phyloP scores from a whole-genome alignment of 2,329 filamentous ascomycete genomes.

The Biscogniauxia sp. region DNA sequence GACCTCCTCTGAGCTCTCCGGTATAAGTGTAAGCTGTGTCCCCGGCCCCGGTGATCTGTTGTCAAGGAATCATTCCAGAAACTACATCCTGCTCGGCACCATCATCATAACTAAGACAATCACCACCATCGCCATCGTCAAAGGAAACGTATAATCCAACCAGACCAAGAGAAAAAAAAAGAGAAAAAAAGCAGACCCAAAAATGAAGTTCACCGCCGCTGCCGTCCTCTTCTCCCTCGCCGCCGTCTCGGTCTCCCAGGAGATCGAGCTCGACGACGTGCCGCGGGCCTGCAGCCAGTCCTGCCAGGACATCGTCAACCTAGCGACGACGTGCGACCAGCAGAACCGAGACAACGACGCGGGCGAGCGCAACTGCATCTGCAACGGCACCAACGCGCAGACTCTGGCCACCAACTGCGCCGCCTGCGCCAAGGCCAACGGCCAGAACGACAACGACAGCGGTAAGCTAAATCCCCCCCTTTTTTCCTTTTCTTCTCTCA shows the following conservation, averaged over 20 bases:
- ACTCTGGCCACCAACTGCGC: background rate
- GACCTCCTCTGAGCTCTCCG: background rate
- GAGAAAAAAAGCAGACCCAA: background rate
- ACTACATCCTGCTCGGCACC: too few relatives aligned
- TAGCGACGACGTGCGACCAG: background rate
- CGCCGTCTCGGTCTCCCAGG: conserved; percentile 1
- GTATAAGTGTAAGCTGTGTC: background rate
- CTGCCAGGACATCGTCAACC: background rate
- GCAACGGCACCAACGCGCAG: background rate
- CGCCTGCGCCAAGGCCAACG: background rate
- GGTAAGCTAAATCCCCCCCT: background rate
- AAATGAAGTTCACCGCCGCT: conserved; percentile 1
- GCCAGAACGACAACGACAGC: background rate
- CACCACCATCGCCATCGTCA: background rate
- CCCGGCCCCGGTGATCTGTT: too few relatives aligned
- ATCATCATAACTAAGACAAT: conserved; percentile 30
- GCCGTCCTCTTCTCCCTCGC: conserved; percentile 2
- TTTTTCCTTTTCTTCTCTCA: too few relatives aligned
- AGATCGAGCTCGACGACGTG: background rate
- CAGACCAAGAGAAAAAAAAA: background rate
- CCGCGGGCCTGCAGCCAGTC: background rate
- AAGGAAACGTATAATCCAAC: too few relatives aligned
- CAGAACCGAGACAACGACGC: background rate
- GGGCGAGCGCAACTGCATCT: background rate
- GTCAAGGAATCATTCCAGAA: too few relatives aligned